phyloP scores from a whole-genome alignment of 257 asterid species.

The Solanum piurae region DNA sequence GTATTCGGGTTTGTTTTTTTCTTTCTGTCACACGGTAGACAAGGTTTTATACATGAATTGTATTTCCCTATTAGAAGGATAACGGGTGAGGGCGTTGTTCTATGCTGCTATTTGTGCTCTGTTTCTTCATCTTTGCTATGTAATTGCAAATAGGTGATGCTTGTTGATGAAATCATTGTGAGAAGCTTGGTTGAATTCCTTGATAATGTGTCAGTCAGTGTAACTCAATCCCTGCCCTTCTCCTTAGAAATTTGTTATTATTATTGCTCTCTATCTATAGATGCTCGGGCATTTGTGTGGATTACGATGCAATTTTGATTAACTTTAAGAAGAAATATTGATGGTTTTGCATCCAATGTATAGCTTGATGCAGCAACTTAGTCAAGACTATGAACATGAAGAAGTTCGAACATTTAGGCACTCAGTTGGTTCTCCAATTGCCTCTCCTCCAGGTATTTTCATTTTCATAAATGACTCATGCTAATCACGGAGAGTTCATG shows the following conservation, averaged over 20 bases:
- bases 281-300: not conserved
- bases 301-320: not conserved
- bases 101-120: not conserved
- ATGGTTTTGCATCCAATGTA: not conserved
- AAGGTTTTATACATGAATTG: not conserved
- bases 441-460: constrained; percentile 81
- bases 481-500: not conserved
- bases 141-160: not conserved
- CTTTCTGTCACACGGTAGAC: not conserved
- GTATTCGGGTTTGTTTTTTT: not conserved
- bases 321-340: not conserved
- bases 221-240: not conserved
- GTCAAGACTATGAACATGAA: constrained; percentile 81
- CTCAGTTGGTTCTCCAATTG: constrained; percentile 76
- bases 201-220: not conserved
- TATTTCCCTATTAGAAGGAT: not conserved
- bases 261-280: not conserved
- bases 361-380: constrained; percentile 84
- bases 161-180: not conserved
- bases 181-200: not conserved
- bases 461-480: not conserved
- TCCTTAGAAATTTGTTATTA: not conserved
- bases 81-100: not conserved
- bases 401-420: constrained; percentile 52
- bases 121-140: not conserved